phyloP scores from a whole-genome alignment of 2,329 filamentous ascomycete genomes.

The Trichoderma simmonsii region DNA sequence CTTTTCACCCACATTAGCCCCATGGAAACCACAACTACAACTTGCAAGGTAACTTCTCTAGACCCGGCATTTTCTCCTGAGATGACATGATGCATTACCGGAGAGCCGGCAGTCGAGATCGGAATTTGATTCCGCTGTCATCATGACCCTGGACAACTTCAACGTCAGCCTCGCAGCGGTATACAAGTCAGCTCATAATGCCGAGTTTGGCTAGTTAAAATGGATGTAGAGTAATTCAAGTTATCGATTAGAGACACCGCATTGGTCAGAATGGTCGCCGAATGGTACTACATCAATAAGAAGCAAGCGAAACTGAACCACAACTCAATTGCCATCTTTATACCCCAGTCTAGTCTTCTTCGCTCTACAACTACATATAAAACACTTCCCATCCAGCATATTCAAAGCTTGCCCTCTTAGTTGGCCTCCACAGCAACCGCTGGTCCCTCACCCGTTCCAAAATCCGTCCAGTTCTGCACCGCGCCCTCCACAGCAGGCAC shows the following conservation, averaged over 20 bases:
- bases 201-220: background rate
- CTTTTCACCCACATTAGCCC: background rate
- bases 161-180: background rate
- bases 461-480: constrained; percentile 2
- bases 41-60: background rate
- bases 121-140: background rate
- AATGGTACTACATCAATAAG: background rate
- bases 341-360: background rate
- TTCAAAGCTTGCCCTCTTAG: background rate
- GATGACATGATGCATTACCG: background rate
- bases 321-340: background rate
- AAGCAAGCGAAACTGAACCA: background rate
- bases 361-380: background rate
- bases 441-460: background rate
- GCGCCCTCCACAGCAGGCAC: background rate
- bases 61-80: background rate
- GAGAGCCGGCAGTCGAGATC: background rate
- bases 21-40: background rate
- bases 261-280: background rate
- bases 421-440: background rate
- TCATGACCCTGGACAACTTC: background rate
- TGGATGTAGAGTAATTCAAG: background rate
- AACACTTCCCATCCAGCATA: background rate
- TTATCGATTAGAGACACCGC: background rate
- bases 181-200: background rate